Conservation (phyloP, 371 early-diverging fungal genomes). For the Smittium culicis region DNA sequence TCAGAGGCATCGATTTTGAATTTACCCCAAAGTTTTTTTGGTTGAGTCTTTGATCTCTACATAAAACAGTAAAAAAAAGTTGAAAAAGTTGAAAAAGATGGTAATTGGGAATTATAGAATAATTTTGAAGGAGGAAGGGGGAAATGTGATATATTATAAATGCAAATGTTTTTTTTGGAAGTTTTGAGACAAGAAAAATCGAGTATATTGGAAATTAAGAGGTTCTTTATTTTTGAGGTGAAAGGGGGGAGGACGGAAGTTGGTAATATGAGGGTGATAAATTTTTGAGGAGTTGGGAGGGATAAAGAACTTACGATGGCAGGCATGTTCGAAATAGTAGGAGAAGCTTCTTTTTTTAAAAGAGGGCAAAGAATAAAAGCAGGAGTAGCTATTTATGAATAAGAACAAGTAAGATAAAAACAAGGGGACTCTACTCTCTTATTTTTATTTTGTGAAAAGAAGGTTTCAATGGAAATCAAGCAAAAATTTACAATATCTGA, state of each 20-base stretch:
- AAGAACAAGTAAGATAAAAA: too few species aligned
- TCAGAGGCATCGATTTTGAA: conserved; percentile 86
- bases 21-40: conserved; percentile 42
- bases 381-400: too few species aligned
- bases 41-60: conserved; percentile 12
- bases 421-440: too few species aligned
- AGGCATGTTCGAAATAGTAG: neutral
- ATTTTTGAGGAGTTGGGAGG: neutral
- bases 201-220: neutral
- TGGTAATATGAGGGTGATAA: neutral
- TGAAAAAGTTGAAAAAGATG: neutral
- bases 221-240: neutral
- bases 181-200: neutral
- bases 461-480: too few species aligned
- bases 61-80: neutral
- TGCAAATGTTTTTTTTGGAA: neutral
- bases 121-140: neutral
- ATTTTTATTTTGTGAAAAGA: neutral
- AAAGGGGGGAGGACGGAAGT: neutral
- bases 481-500: too few species aligned
- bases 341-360: neutral
- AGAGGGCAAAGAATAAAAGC: neutral
- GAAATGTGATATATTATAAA: neutral
- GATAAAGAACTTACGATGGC: neutral
- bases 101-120: neutral